These are phyloP conservation scores for Candida xyloterini DNA, from an alignment of 805 yeast genomes.

Conservation along the genomic window DNA sequence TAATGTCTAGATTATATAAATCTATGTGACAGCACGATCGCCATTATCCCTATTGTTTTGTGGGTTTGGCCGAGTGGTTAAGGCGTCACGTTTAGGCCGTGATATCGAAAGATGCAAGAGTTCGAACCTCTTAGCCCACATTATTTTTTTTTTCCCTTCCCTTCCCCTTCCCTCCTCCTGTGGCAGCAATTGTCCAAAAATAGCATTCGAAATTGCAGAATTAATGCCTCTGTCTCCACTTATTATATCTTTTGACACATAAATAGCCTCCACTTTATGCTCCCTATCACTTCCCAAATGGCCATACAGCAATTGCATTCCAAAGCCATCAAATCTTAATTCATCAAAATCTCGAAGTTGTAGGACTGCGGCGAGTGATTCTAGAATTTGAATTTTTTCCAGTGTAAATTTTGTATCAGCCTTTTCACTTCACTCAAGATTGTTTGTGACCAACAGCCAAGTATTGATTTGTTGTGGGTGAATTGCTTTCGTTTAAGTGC, in stretches of 20 bases:
- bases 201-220: constrained; percentile 4
- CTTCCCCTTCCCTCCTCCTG: constrained; percentile 1
- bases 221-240: no score
- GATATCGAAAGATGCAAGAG: constrained; percentile 31
- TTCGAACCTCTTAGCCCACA: constrained; percentile 32
- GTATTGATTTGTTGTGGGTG: constrained; percentile 5
- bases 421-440: constrained; percentile 4
- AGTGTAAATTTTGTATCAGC: constrained; percentile 8
- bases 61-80: constrained; percentile 32
- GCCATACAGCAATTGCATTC: constrained; percentile 3
- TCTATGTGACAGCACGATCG: no score
- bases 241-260: no score
- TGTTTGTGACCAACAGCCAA: constrained; percentile 3
- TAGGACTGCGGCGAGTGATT: neutral
- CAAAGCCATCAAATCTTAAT: neutral
- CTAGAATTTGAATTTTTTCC: constrained; percentile 4
- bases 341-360: constrained; percentile 1
- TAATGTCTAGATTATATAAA: neutral
- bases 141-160: constrained; percentile 8
- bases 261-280: no score
- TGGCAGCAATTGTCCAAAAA: constrained; percentile 11
- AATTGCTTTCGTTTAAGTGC: constrained; percentile 9
- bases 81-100: constrained; percentile 32
- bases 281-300: no score
- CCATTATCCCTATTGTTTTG: constrained; percentile 6